Evolutionary conservation across 306 rosid genomes (phyloP).

Genomic region (Cicer judaicum): DNA sequence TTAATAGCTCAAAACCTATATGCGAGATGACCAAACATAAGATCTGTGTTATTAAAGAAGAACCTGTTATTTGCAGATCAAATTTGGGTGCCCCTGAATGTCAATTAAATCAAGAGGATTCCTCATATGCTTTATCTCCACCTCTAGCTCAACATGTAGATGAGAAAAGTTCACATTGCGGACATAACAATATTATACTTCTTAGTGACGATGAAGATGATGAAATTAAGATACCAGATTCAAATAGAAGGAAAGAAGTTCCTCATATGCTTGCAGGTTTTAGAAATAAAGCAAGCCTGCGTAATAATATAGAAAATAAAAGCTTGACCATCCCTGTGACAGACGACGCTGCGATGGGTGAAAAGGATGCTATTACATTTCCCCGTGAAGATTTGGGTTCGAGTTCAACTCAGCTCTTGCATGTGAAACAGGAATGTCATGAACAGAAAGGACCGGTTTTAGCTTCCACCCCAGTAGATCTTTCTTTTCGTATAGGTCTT

Average conservation of each 20-base stretch:
- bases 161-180: conserved; percentile 53
- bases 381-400: conserved; percentile 47
- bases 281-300: conserved; percentile 54
- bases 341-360: conserved; percentile 58
- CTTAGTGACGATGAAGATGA: conserved; percentile 86
- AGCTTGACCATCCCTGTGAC: conserved; percentile 52
- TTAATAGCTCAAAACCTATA: conserved; percentile 40
- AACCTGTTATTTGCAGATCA: conserved; percentile 47
- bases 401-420: conserved; percentile 47
- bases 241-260: conserved; percentile 53
- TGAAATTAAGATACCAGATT: conserved; percentile 50
- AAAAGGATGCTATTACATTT: conserved; percentile 48
- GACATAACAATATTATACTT: conserved; percentile 61
- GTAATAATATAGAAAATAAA: conserved; percentile 48
- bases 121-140: conserved; percentile 47
- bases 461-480: conserved; percentile 51
- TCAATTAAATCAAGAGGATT: conserved; percentile 65
- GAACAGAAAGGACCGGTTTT: conserved; percentile 46
- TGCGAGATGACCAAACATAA: conserved; percentile 43
- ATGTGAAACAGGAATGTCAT: conserved; percentile 52
- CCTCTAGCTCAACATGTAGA: conserved; percentile 47
- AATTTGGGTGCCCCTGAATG: conserved; percentile 47
- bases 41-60: conserved; percentile 53
- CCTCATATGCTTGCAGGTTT: conserved; percentile 48
- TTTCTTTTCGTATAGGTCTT: conserved; percentile 48